Percentiles rank a stretch among this genome's conserved stretches.
Conservation (phyloP, 2,329 filamentous ascomycete species). For the Ceratocystis smalleyi region DNA sequence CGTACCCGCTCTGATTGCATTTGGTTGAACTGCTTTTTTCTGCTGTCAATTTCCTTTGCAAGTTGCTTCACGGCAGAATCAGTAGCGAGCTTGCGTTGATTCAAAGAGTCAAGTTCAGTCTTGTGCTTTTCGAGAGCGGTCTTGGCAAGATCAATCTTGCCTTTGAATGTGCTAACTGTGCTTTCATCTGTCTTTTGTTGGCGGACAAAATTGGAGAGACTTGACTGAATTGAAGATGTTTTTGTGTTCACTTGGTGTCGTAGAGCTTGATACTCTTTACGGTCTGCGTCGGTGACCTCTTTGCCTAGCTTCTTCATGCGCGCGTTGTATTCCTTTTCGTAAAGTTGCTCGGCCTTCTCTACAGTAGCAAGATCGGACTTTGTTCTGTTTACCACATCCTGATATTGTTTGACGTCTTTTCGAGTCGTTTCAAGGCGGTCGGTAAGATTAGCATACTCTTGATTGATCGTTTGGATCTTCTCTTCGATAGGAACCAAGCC, state of each 20-base stretch:
- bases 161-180: slow-evolving; percentile 74
- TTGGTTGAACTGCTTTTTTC: slow-evolving; percentile 81
- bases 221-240: slow-evolving; percentile 64
- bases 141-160: slow-evolving; percentile 68
- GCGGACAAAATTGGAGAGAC: slow-evolving; percentile 71
- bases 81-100: slow-evolving; percentile 49
- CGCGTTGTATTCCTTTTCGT: slow-evolving; percentile 75
- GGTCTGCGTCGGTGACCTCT: slow-evolving; percentile 69
- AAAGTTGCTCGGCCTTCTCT: slow-evolving; percentile 78
- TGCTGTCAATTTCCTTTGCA: slow-evolving; percentile 63
- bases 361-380: slow-evolving; percentile 69
- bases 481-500: slow-evolving; percentile 78
- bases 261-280: slow-evolving; percentile 76
- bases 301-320: slow-evolving; percentile 74
- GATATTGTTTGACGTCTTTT: slow-evolving; percentile 62
- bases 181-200: slow-evolving; percentile 86
- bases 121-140: slow-evolving; percentile 59
- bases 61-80: slow-evolving; percentile 50
- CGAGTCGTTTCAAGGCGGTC: slow-evolving; percentile 53
- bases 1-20: slow-evolving; percentile 71
- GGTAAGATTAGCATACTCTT: slow-evolving; percentile 53
- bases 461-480: slow-evolving; percentile 66
- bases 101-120: slow-evolving; percentile 51
- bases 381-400: slow-evolving; percentile 51
- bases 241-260: slow-evolving; percentile 72